phyloP scores from a whole-genome alignment of 2,329 filamentous ascomycete species.

The Pyricularia sp. region DNA sequence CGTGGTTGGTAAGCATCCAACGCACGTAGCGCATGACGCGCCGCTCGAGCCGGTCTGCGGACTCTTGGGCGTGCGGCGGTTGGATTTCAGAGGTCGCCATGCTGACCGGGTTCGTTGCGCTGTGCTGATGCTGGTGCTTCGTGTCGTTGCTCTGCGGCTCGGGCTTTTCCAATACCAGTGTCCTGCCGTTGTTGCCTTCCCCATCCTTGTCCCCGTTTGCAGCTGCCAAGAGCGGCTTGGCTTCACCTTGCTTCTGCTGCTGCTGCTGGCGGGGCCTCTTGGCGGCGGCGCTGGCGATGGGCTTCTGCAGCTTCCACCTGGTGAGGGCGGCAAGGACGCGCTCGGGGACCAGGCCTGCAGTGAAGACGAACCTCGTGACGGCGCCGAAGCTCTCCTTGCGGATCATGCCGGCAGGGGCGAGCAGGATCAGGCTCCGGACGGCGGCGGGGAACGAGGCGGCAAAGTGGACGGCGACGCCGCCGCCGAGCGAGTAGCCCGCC shows the following conservation, averaged over 20 bases:
- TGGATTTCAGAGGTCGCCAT: conserved; percentile 32
- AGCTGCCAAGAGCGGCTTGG: background rate
- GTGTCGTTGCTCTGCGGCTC: background rate
- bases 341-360: conserved; percentile 44
- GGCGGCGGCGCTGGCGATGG: conserved; percentile 30
- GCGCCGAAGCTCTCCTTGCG: conserved; percentile 41
- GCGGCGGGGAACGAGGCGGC: conserved; percentile 62
- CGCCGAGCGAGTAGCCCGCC: conserved; percentile 75
- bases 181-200: background rate
- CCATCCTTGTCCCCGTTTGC: background rate
- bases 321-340: conserved; percentile 39
- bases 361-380: conserved; percentile 40
- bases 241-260: background rate
- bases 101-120: conserved; percentile 18
- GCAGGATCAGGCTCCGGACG: conserved; percentile 60
- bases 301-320: conserved; percentile 35
- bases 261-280: conserved; percentile 5
- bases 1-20: conserved; percentile 48
- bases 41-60: conserved; percentile 28
- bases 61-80: conserved; percentile 16
- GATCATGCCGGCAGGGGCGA: conserved; percentile 73
- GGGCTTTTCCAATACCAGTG: background rate
- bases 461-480: conserved; percentile 68
- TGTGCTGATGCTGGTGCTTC: background rate
- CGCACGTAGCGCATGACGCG: conserved; percentile 41